Conservation (phyloP, 331 rosid species). For the Ulmus americana region DNA sequence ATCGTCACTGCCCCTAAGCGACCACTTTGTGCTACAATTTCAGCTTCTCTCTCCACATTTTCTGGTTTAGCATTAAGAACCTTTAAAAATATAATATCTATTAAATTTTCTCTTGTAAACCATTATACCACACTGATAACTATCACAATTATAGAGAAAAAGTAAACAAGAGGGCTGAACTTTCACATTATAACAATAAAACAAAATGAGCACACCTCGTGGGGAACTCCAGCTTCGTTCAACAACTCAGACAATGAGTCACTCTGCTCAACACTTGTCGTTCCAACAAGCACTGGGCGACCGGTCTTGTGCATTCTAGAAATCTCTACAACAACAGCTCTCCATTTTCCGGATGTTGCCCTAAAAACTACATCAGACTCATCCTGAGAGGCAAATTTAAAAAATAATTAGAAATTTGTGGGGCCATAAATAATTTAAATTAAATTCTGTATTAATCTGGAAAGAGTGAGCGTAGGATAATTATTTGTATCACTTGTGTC, state of each 20-base stretch:
- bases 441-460: neutral
- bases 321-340: constrained; percentile 91
- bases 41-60: constrained; percentile 98
- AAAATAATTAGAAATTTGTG: constrained; percentile 25
- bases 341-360: constrained; percentile 89
- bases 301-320: constrained; percentile 95
- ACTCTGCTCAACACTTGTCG: constrained; percentile 97
- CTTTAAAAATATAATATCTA: constrained; percentile 37
- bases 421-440: constrained; percentile 15
- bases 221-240: constrained; percentile 79
- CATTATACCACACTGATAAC: neutral
- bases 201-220: constrained; percentile 55
- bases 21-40: constrained; percentile 97
- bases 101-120: constrained; percentile 12
- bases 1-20: constrained; percentile 94
- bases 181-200: neutral
- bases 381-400: constrained; percentile 49
- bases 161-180: neutral
- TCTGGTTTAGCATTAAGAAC: constrained; percentile 99
- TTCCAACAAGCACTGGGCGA: constrained; percentile 97
- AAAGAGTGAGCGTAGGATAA: neutral
- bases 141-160: neutral
- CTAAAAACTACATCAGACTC: constrained; percentile 96
- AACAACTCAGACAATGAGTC: constrained; percentile 77
- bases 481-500: neutral